phyloP scores from a whole-genome alignment of 768 basidiomycete species.

The Fomitopsis pulvina region DNA sequence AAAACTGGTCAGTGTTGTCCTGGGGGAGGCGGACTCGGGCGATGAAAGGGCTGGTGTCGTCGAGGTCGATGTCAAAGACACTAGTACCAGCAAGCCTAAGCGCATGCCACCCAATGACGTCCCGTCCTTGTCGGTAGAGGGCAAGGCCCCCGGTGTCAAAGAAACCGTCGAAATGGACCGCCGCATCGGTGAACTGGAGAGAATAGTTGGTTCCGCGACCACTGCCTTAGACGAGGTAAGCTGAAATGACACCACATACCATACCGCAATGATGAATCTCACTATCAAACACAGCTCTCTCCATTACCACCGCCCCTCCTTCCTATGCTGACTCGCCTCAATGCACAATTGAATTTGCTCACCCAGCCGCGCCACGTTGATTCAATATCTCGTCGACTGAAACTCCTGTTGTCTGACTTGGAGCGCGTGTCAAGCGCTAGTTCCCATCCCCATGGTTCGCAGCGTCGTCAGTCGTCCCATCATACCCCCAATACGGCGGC shows the following conservation, averaged over 20 bases:
- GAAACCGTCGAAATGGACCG: slow-evolving; percentile 71
- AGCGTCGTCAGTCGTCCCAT: slow-evolving; percentile 12
- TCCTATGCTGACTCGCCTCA: slow-evolving; percentile 73
- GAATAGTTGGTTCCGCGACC: slow-evolving; percentile 74
- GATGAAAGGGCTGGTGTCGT: slow-evolving; percentile 8
- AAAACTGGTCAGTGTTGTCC: slow-evolving; percentile 51
- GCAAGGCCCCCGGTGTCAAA: slow-evolving; percentile 28
- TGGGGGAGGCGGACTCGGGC: slow-evolving; percentile 25
- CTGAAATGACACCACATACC: not conserved
- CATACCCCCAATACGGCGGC: slow-evolving; percentile 10
- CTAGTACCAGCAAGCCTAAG: slow-evolving; percentile 4
- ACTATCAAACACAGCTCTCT: slow-evolving; percentile 39
- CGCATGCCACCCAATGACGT: slow-evolving; percentile 10
- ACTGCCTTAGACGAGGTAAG: slow-evolving; percentile 77
- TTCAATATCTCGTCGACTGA: slow-evolving; percentile 88
- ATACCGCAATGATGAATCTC: not conserved
- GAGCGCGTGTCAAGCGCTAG: slow-evolving; percentile 59
- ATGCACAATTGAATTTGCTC: slow-evolving; percentile 78
- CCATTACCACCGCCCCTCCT: slow-evolving; percentile 78
- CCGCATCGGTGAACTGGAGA: slow-evolving; percentile 80
- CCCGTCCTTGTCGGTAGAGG: slow-evolving; percentile 6
- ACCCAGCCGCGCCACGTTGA: slow-evolving; percentile 96
- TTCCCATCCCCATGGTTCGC: slow-evolving; percentile 35
- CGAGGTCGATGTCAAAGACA: slow-evolving; percentile 8
- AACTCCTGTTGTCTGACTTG: slow-evolving; percentile 86